A percentile compares a stretch with the other conserved stretches of the same genome.
phyloP scores from a whole-genome alignment of 371 early-diverging fungal genomes.

The Gilbertella persicaria region DNA sequence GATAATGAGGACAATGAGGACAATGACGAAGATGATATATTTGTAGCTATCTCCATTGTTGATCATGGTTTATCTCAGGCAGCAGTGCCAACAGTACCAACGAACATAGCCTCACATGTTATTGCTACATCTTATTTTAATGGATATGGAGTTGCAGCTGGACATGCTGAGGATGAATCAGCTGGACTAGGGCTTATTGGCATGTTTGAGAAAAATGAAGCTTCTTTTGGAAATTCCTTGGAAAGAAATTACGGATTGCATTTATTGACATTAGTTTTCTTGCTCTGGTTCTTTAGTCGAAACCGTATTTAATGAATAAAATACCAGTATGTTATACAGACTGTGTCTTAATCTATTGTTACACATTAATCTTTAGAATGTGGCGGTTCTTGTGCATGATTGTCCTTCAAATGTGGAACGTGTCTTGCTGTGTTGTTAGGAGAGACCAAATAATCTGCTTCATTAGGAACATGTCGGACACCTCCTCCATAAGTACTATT shows the following conservation, averaged over 20 bases:
- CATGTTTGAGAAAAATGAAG: constrained; percentile 5
- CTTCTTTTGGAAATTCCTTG: background rate
- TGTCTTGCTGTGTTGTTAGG: constrained; percentile 10
- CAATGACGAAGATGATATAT: background rate
- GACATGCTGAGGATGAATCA: constrained; percentile 18
- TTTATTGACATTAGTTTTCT: background rate
- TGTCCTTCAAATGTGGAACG: constrained; percentile 23
- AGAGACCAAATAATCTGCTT: constrained; percentile 3
- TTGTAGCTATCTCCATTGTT: background rate
- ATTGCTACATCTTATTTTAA: constrained; percentile 6
- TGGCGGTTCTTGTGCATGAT: constrained; percentile 6
- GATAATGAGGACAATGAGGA: background rate
- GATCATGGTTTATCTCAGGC: background rate
- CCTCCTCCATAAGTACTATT: background rate
- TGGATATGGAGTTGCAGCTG: constrained; percentile 20
- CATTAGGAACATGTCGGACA: constrained; percentile 19
- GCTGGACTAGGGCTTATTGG: constrained; percentile 21
- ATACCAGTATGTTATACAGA: too few species aligned
- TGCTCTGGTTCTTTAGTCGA: background rate
- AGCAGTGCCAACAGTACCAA: background rate
- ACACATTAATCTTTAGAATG: constrained; percentile 13
- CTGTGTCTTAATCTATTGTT: too few species aligned
- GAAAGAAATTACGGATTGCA: background rate
- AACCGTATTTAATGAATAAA: too few species aligned
- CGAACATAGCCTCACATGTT: background rate